Conservation (phyloP, 768 basidiomycete species). For the Amanita rimosa region DNA sequence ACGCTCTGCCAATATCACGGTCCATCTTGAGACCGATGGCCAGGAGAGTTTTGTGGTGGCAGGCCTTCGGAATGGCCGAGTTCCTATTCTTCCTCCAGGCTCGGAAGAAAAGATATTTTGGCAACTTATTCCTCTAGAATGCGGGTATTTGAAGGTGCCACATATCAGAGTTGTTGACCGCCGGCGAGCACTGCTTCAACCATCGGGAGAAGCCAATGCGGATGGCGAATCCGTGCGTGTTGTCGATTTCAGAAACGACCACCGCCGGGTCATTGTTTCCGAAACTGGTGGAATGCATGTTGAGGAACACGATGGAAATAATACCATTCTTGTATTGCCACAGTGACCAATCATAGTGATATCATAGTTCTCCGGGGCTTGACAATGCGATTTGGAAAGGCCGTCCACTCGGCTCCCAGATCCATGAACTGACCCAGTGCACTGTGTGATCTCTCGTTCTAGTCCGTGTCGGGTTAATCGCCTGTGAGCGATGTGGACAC, state of each 20-base stretch:
- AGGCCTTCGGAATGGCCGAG: constrained; percentile 53
- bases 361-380: constrained; percentile 1
- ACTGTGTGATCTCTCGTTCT: background rate
- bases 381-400: background rate
- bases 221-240: constrained; percentile 40
- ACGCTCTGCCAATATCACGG: constrained; percentile 56
- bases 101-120: constrained; percentile 55
- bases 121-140: constrained; percentile 65
- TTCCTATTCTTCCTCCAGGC: constrained; percentile 68
- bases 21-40: constrained; percentile 60
- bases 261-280: constrained; percentile 9
- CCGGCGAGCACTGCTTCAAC: constrained; percentile 24
- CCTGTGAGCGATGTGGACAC: too few relatives aligned
- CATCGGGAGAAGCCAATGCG: constrained; percentile 24
- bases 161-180: constrained; percentile 46
- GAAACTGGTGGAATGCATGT: constrained; percentile 8
- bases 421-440: too few relatives aligned
- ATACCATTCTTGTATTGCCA: constrained; percentile 14
- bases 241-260: constrained; percentile 39
- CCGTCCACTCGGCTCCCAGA: background rate
- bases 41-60: constrained; percentile 74
- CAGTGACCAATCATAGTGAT: constrained; percentile 17
- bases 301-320: constrained; percentile 9
- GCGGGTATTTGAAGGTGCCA: constrained; percentile 56
- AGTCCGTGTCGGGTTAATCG: too few relatives aligned